Percentiles rank a stretch among this genome's conserved stretches.
These are phyloP conservation scores for Pleurozium schreberi DNA, from an alignment of 225 moss, liverwort and hornwort species.

Conservation along the genomic window DNA sequence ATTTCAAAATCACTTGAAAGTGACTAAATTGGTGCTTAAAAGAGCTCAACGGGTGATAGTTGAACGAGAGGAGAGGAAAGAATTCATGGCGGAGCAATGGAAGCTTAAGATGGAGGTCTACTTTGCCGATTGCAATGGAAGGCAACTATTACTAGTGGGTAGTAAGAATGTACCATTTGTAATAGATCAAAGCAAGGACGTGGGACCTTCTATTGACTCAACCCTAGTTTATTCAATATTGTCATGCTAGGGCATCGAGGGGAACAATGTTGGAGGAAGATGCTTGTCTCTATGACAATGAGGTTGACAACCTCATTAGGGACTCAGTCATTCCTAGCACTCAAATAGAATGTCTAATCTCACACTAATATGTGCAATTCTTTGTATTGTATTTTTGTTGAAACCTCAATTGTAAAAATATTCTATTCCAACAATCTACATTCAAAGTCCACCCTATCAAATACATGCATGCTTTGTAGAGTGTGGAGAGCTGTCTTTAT, in stretches of 20 bases:
- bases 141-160: fast-evolving
- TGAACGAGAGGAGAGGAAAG: neutral
- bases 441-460: no score
- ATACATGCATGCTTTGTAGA: neutral
- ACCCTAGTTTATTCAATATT: neutral
- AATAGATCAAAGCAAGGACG: fast-evolving
- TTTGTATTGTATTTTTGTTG: neutral
- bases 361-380: neutral
- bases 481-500: no score
- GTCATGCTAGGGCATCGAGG: fast-evolving
- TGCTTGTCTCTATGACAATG: fast-evolving
- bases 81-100: neutral
- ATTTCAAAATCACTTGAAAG: neutral
- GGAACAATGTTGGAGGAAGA: fast-evolving
- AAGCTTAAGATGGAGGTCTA: neutral
- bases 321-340: neutral
- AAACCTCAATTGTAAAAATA: fast-evolving
- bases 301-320: neutral
- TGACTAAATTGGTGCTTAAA: no score
- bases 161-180: neutral
- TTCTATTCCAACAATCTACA: fast-evolving
- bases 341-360: neutral
- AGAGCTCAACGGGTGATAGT: fast-evolving
- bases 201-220: neutral
- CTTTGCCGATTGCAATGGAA: fast-evolving